Conservation (phyloP, 768 basidiomycete genomes). For the Leccinum barrowsii region DNA sequence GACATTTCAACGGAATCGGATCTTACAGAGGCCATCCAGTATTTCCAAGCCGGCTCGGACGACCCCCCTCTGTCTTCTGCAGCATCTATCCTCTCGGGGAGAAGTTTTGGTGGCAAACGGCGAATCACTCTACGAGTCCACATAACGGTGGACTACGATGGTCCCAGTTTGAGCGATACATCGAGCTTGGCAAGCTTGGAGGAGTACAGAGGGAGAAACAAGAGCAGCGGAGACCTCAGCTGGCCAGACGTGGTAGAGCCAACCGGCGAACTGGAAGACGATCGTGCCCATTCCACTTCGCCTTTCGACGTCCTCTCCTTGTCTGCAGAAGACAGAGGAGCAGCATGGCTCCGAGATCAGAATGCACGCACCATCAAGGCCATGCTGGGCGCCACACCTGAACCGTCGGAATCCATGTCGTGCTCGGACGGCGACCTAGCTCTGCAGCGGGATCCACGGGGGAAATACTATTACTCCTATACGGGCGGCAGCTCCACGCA, state of each 20-base stretch:
- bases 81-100: constrained; percentile 65
- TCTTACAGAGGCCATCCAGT: constrained; percentile 82
- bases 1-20: constrained; percentile 68
- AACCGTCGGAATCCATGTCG: constrained; percentile 48
- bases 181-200: constrained; percentile 78
- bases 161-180: constrained; percentile 86
- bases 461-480: constrained; percentile 78
- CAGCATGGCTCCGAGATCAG: constrained; percentile 82
- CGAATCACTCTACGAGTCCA: constrained; percentile 77
- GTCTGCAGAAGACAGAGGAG: constrained; percentile 62
- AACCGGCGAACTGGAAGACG: constrained; percentile 55
- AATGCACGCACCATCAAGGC: constrained; percentile 60
- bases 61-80: constrained; percentile 69
- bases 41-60: constrained; percentile 75
- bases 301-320: constrained; percentile 37
- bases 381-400: constrained; percentile 55
- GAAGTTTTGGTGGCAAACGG: constrained; percentile 61
- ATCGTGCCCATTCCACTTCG: constrained; percentile 38
- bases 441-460: constrained; percentile 61
- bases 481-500: constrained; percentile 46
- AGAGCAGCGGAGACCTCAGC: constrained; percentile 43
- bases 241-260: constrained; percentile 44
- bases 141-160: constrained; percentile 85
- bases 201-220: constrained; percentile 59
- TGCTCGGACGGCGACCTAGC: constrained; percentile 52